phyloP scores from a whole-genome alignment of 345 rosid genomes.

The Acer yangbiense region DNA sequence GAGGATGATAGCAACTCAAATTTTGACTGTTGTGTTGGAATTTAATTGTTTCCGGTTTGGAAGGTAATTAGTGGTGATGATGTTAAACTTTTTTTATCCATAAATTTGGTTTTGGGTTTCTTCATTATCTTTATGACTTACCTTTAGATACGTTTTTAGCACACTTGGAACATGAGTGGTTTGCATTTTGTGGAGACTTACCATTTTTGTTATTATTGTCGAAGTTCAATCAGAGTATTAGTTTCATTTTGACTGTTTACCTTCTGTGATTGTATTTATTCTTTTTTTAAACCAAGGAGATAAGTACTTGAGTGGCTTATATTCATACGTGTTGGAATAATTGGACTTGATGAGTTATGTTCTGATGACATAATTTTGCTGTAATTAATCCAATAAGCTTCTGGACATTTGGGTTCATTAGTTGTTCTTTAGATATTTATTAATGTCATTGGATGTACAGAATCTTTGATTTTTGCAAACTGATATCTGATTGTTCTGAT shows the following conservation, averaged over 20 bases:
- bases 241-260: neutral
- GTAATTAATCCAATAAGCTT: too few species aligned
- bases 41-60: too few species aligned
- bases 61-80: too few species aligned
- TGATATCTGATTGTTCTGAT: neutral
- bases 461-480: neutral
- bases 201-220: too few species aligned
- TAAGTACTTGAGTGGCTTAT: neutral
- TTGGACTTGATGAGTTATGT: neutral
- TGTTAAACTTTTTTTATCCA: neutral
- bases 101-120: too few species aligned
- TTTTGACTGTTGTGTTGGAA: too few species aligned
- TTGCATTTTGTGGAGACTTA: neutral
- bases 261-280: neutral
- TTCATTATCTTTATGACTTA: too few species aligned
- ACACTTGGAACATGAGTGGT: neutral
- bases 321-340: too few species aligned
- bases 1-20: neutral
- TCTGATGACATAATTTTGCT: neutral
- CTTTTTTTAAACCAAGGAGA: neutral
- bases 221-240: neutral
- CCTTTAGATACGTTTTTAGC: too few species aligned
- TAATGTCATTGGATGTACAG: neutral
- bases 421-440: neutral
- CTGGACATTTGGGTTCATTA: neutral